These are phyloP conservation scores for Penicillium brevicompactum DNA, from an alignment of 2,329 filamentous ascomycete genomes.

Conservation along the genomic window DNA sequence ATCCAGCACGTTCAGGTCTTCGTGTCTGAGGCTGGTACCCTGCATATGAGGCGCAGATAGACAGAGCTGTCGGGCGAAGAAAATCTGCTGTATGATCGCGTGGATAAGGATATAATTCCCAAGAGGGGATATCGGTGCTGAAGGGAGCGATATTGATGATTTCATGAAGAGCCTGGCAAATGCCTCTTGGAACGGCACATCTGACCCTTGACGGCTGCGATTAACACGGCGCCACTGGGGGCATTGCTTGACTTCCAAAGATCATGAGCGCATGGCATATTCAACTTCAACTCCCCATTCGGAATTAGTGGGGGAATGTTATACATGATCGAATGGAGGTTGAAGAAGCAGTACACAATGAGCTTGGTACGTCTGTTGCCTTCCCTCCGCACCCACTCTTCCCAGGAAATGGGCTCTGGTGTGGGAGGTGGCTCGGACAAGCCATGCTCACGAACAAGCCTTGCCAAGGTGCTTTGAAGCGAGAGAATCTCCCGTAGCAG, in stretches of 20 bases:
- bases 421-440: conserved; percentile 38
- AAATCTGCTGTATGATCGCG: conserved; percentile 58
- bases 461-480: conserved; percentile 59
- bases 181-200: conserved; percentile 47
- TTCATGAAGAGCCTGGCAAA: conserved; percentile 49
- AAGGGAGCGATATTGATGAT: conserved; percentile 36
- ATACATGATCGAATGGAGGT: conserved; percentile 64
- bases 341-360: conserved; percentile 61
- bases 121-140: conserved; percentile 49
- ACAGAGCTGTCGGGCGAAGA: conserved; percentile 52
- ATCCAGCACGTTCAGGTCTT: conserved; percentile 50
- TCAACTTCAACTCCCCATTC: conserved; percentile 57
- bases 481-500: conserved; percentile 60
- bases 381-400: conserved; percentile 57
- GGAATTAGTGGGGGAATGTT: conserved; percentile 61
- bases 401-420: conserved; percentile 52
- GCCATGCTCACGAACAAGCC: conserved; percentile 58
- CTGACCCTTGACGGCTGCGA: conserved; percentile 36
- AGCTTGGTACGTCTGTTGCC: conserved; percentile 57
- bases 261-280: conserved; percentile 56
- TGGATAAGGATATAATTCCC: conserved; percentile 59
- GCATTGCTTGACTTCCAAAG: conserved; percentile 58
- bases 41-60: conserved; percentile 47
- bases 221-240: conserved; percentile 50
- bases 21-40: conserved; percentile 45